Conservation (phyloP, 306 rosid species). For the Vigna radiata region DNA sequence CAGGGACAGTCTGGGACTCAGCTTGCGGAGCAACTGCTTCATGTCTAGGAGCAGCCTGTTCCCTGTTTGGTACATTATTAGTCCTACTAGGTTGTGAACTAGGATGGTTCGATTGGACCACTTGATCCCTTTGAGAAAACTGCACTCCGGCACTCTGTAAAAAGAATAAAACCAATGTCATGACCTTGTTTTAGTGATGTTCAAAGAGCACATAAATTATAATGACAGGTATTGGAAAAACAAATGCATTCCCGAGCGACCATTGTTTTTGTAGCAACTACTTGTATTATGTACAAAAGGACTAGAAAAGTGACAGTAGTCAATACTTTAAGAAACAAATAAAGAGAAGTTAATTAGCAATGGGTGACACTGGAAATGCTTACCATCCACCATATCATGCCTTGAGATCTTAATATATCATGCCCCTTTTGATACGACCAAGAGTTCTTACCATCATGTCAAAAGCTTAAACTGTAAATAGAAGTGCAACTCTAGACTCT, state of each 20-base stretch:
- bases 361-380: not conserved
- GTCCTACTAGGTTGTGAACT: conserved; percentile 57
- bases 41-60: conserved; percentile 55
- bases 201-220: conserved; percentile 13
- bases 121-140: conserved; percentile 73
- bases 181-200: conserved; percentile 17
- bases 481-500: not conserved
- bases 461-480: not conserved
- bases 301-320: conserved; percentile 4
- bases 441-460: not conserved
- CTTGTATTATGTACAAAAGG: conserved; percentile 32
- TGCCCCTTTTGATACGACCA: not conserved
- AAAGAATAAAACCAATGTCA: conserved; percentile 37
- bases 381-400: conserved; percentile 2
- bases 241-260: not conserved
- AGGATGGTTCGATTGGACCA: conserved; percentile 58
- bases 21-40: conserved; percentile 56
- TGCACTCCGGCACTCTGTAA: conserved; percentile 90
- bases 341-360: conserved; percentile 20
- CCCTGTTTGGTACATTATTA: conserved; percentile 55
- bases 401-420: not conserved
- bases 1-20: conserved; percentile 70
- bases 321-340: conserved; percentile 23
- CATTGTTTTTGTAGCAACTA: not conserved
- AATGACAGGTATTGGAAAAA: not conserved